Conservation (phyloP, 495 filamentous ascomycete genomes). For the Aspergillus sparsus region DNA sequence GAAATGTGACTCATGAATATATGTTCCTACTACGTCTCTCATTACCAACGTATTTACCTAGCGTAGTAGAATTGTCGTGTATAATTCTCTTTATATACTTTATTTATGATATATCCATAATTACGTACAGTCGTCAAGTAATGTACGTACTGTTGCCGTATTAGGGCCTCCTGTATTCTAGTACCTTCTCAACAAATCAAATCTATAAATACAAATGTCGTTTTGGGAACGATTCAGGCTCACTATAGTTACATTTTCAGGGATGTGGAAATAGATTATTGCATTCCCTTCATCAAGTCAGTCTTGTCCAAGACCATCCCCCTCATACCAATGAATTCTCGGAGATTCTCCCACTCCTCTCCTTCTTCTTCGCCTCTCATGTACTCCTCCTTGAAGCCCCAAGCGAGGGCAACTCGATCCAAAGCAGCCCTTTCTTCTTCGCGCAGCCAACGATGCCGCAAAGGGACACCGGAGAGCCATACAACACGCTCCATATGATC, state of each 20-base stretch:
- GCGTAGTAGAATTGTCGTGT: too few relatives aligned
- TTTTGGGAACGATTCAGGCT: not conserved
- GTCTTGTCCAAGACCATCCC: slow-evolving; percentile 88
- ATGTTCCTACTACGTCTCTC: slow-evolving; percentile 1
- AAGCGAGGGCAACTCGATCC: slow-evolving; percentile 80
- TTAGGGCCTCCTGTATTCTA: too few relatives aligned
- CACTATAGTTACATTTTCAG: not conserved
- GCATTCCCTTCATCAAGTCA: slow-evolving; percentile 89
- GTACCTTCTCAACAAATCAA: too few relatives aligned
- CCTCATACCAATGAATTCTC: slow-evolving; percentile 74
- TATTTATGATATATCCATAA: too few relatives aligned
- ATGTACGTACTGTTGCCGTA: too few relatives aligned
- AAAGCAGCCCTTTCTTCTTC: slow-evolving; percentile 91
- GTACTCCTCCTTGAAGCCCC: slow-evolving; percentile 83
- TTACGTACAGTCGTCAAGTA: too few relatives aligned
- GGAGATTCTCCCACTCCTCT: slow-evolving; percentile 79
- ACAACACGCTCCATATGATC: slow-evolving; percentile 93
- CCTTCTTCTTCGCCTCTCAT: slow-evolving; percentile 89
- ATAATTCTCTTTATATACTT: too few relatives aligned
- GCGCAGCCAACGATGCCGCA: slow-evolving; percentile 83
- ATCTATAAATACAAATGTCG: too few relatives aligned
- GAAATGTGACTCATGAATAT: slow-evolving; percentile 40
- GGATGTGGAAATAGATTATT: slow-evolving; percentile 41
- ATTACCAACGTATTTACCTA: too few relatives aligned
- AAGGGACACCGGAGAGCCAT: slow-evolving; percentile 77